These are phyloP conservation scores for Russula foetens DNA, from an alignment of 768 basidiomycete species.

Conservation along the genomic window DNA sequence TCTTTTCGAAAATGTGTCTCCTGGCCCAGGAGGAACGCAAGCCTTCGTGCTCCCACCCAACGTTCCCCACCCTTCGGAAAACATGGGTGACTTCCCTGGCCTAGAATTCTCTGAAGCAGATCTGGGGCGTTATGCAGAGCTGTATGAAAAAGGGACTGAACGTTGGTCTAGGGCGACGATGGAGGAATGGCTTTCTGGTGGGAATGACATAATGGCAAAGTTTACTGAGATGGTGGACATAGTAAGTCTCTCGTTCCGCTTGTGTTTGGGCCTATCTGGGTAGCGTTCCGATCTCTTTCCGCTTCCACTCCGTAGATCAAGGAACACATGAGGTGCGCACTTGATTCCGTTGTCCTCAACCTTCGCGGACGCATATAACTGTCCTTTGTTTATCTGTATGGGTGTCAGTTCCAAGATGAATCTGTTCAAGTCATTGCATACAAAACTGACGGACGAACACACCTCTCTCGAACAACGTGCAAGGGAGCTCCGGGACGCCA, in stretches of 20 bases:
- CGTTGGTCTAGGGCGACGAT: slow-evolving; percentile 44
- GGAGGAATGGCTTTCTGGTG: slow-evolving; percentile 49
- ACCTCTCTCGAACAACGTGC: slow-evolving; percentile 35
- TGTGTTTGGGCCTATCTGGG: background rate
- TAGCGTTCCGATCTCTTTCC: background rate
- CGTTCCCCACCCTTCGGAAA: background rate
- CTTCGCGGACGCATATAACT: background rate
- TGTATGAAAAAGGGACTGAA: slow-evolving; percentile 36
- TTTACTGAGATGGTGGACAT: slow-evolving; percentile 42
- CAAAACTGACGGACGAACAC: slow-evolving; percentile 35
- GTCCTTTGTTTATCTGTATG: background rate
- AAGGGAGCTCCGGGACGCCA: slow-evolving; percentile 31
- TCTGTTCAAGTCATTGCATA: slow-evolving; percentile 38
- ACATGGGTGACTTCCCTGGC: slow-evolving; percentile 9
- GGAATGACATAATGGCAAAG: slow-evolving; percentile 37
- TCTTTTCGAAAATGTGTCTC: background rate
- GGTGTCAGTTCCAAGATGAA: slow-evolving; percentile 38
- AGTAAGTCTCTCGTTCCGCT: slow-evolving; percentile 28
- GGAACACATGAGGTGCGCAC: slow-evolving; percentile 40
- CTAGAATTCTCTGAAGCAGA: slow-evolving; percentile 28
- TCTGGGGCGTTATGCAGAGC: slow-evolving; percentile 33
- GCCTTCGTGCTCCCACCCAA: background rate
- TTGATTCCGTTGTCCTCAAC: background rate
- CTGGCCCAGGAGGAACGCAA: background rate
- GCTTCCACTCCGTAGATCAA: slow-evolving; percentile 29